phyloP scores from a whole-genome alignment of 768 basidiomycete species.

The Serpula lacrymans region DNA sequence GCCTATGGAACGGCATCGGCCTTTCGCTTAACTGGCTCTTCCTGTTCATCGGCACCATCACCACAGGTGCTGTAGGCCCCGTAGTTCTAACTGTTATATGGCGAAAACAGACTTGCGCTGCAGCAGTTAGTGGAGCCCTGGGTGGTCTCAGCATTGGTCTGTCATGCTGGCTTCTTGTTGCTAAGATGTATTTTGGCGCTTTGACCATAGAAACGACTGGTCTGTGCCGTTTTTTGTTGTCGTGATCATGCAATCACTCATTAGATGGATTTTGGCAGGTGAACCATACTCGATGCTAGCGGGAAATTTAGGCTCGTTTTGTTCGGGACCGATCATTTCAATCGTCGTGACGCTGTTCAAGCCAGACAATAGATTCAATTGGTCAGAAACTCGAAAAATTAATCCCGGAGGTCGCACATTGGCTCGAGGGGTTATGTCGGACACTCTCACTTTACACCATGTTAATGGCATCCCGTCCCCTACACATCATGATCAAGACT shows the following conservation, averaged over 20 bases:
- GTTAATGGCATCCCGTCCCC: no score
- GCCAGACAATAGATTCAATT: not conserved
- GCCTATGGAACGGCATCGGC: constrained; percentile 14
- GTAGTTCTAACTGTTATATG: not conserved
- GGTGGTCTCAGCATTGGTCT: constrained; percentile 23
- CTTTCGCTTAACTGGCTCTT: constrained; percentile 5
- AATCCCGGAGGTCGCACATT: no score
- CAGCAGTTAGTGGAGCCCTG: constrained; percentile 21
- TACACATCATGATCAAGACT: no score
- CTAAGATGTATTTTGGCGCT: constrained; percentile 13
- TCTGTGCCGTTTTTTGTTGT: not conserved
- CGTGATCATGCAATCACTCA: not conserved
- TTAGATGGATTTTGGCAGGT: not conserved
- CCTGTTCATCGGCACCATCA: constrained; percentile 1
- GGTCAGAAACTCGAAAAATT: not conserved
- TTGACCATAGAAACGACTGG: constrained; percentile 19
- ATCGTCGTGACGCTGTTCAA: not conserved
- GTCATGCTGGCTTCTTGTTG: constrained; percentile 23
- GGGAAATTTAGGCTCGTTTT: not conserved
- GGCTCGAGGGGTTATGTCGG: no score
- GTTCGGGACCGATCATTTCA: not conserved
- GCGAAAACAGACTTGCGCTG: constrained; percentile 31
- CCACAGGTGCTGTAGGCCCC: constrained; percentile 23
- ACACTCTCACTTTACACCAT: no score
- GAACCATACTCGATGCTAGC: not conserved